Conservation (phyloP, 2,329 filamentous ascomycete genomes). For the Cryphonectria japonica region DNA sequence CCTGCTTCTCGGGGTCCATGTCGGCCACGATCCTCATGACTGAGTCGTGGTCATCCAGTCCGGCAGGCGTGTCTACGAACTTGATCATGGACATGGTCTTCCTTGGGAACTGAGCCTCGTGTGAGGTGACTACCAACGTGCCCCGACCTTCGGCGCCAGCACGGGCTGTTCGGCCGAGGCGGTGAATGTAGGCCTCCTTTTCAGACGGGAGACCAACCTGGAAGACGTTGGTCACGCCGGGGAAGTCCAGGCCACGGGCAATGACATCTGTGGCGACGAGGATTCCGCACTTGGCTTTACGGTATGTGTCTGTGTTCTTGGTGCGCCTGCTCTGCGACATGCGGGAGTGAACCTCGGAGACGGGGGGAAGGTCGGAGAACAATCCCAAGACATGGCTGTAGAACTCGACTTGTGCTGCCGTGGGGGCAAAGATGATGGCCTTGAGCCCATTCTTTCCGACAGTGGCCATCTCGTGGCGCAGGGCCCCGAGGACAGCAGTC, state of each 20-base stretch:
- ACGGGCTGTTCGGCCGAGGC: slow-evolving; percentile 68
- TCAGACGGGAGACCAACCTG: slow-evolving; percentile 64
- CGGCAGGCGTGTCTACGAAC: slow-evolving; percentile 51
- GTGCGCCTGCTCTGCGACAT: slow-evolving; percentile 55
- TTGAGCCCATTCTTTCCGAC: slow-evolving; percentile 66
- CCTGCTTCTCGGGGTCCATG: slow-evolving; percentile 50
- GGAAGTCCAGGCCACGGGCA: slow-evolving; percentile 74
- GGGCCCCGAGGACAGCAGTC: slow-evolving; percentile 60
- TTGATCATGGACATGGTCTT: slow-evolving; percentile 58
- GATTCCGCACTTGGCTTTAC: slow-evolving; percentile 54
- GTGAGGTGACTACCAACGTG: slow-evolving; percentile 59
- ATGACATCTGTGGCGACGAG: slow-evolving; percentile 73
- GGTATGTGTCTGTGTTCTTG: slow-evolving; percentile 65
- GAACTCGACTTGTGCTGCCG: slow-evolving; percentile 56
- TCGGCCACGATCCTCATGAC: slow-evolving; percentile 43
- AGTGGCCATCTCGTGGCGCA: slow-evolving; percentile 48
- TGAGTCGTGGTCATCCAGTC: slow-evolving; percentile 47
- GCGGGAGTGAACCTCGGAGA: slow-evolving; percentile 54
- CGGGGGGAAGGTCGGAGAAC: slow-evolving; percentile 46
- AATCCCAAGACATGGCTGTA: slow-evolving; percentile 50
- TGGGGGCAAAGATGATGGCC: slow-evolving; percentile 79
- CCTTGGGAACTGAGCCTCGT: slow-evolving; percentile 55
- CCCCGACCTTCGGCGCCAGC: slow-evolving; percentile 67
- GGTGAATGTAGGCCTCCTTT: slow-evolving; percentile 69
- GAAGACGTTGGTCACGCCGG: slow-evolving; percentile 68